Conservation (phyloP, 345 rosid genomes). For the Eucalyptus sideroxylon region DNA sequence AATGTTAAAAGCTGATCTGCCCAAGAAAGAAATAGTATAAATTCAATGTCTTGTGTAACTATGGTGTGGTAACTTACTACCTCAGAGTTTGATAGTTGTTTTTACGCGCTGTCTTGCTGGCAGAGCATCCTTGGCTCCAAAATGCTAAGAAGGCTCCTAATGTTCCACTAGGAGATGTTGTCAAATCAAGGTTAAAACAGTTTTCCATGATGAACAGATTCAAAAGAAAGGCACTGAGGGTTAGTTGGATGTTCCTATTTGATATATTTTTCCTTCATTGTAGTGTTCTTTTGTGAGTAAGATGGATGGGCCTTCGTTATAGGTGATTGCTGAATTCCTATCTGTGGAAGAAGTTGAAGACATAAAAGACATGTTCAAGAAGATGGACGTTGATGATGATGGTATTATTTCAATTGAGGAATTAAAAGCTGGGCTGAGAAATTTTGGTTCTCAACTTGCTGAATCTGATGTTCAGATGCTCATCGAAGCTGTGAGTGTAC, state of each 20-base stretch:
- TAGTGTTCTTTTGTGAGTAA: background rate
- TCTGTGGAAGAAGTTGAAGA: constrained; percentile 86
- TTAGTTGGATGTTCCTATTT: constrained; percentile 19
- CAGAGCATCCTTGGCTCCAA: constrained; percentile 98
- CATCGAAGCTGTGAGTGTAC: constrained; percentile 79
- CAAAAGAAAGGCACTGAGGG: constrained; percentile 99
- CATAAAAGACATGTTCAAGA: constrained; percentile 88
- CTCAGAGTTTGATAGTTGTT: background rate
- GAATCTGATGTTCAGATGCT: constrained; percentile 97
- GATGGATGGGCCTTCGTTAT: background rate
- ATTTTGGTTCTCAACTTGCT: constrained; percentile 71
- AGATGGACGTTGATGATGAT: constrained; percentile 86
- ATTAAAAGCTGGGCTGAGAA: constrained; percentile 78
- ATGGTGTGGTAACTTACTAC: background rate
- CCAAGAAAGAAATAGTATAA: background rate
- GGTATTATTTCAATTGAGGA: constrained; percentile 85
- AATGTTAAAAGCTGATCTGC: background rate
- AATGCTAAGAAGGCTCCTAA: constrained; percentile 98
- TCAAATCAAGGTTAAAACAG: constrained; percentile 91
- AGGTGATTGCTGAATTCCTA: constrained; percentile 97
- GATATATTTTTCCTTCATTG: background rate
- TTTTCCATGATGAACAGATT: constrained; percentile 99
- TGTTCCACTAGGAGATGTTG: constrained; percentile 97
- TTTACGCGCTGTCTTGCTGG: background rate
- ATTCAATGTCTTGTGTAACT: background rate